Evolutionary conservation across 768 basidiomycete genomes (phyloP).

Genomic region (Boletellus ananas): DNA sequence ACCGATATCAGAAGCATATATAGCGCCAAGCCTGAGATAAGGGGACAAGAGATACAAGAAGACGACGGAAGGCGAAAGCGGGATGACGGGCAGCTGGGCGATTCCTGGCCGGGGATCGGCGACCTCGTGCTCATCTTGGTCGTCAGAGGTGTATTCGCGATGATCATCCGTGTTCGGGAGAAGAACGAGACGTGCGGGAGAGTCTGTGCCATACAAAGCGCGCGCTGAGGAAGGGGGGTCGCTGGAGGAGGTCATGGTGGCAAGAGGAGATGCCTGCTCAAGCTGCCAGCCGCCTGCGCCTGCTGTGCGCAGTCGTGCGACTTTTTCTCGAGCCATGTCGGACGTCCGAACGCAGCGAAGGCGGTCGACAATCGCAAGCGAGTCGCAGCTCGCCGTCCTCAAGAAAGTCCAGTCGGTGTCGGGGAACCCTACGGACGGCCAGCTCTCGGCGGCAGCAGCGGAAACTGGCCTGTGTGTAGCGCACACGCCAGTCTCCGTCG

Average conservation of each 20-base stretch:
- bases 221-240: background rate
- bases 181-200: conserved; percentile 58
- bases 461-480: conserved; percentile 32
- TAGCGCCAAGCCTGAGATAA: conserved; percentile 67
- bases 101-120: conserved; percentile 3
- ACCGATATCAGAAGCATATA: conserved; percentile 49
- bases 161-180: conserved; percentile 51
- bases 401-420: conserved; percentile 22
- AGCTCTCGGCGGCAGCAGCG: conserved; percentile 17
- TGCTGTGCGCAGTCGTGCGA: conserved; percentile 14
- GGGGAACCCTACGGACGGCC: conserved; percentile 20
- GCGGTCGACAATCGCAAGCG: conserved; percentile 17
- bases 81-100: conserved; percentile 31
- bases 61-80: conserved; percentile 53
- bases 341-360: conserved; percentile 1
- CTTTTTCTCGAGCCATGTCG: conserved; percentile 5
- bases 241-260: conserved; percentile 1
- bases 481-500: conserved; percentile 1
- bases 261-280: too few relatives aligned
- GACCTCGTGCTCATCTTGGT: conserved; percentile 39
- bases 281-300: conserved; percentile 4
- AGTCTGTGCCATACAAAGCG: conserved; percentile 30
- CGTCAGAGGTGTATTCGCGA: conserved; percentile 40
- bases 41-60: conserved; percentile 70
- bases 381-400: conserved; percentile 30